phyloP scores from a whole-genome alignment of 805 yeast species.

The Candida parachauliodes region DNA sequence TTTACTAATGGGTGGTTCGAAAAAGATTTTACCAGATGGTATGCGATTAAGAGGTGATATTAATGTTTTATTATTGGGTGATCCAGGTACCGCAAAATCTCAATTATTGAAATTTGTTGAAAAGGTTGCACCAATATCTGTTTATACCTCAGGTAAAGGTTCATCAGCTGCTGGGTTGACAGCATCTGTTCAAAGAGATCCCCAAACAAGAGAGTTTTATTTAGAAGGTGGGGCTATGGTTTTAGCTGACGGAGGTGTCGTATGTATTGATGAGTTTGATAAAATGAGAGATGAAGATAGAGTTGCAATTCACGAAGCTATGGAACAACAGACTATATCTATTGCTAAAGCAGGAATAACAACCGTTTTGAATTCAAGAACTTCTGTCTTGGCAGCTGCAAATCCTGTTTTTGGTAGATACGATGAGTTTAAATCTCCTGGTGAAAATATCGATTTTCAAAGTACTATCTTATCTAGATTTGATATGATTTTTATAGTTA shows the following conservation, averaged over 20 bases:
- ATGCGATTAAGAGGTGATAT: constrained; percentile 97
- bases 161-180: constrained; percentile 99
- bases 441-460: constrained; percentile 97
- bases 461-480: constrained; percentile 95
- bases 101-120: constrained; percentile 94
- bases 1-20: constrained; percentile 89
- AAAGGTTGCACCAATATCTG: constrained; percentile 89
- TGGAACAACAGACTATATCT: constrained; percentile 99
- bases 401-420: constrained; percentile 96
- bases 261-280: constrained; percentile 98
- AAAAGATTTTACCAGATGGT: constrained; percentile 89
- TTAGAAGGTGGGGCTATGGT: constrained; percentile 99
- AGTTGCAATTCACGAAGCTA: constrained; percentile 98
- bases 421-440: constrained; percentile 93
- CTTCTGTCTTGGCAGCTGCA: constrained; percentile 96
- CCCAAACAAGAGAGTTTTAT: constrained; percentile 83
- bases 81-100: constrained; percentile 98
- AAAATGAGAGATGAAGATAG: constrained; percentile 99
- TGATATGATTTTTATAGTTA: constrained; percentile 96
- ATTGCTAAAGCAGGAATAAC: constrained; percentile 99
- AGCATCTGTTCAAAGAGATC: constrained; percentile 93
- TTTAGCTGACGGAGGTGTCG: constrained; percentile 99
- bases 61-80: constrained; percentile 89
- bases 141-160: constrained; percentile 98
- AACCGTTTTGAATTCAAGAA: constrained; percentile 91